These are phyloP conservation scores for Tilletia horrida DNA, from an alignment of 1,284 basidiomycete species.

Conservation along the genomic window DNA sequence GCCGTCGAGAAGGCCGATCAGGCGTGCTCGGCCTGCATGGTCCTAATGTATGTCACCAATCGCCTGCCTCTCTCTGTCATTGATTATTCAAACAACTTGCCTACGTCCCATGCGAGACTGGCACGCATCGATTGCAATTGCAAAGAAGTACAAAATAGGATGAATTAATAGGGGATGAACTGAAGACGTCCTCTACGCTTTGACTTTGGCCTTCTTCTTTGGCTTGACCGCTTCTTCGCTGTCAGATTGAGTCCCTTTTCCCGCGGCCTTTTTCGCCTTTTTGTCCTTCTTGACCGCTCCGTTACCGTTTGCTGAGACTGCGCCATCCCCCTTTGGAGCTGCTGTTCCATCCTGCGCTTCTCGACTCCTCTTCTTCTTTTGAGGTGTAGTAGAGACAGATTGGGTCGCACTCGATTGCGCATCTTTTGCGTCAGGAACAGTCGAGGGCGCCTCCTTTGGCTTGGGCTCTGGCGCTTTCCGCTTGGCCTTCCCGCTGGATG, in stretches of 20 bases:
- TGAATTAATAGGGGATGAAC: neutral
- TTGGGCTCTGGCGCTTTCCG: too few relatives aligned
- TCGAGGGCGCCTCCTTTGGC: neutral
- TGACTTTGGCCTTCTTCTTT: constrained; percentile 7
- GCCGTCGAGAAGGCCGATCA: too few relatives aligned
- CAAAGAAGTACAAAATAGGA: constrained; percentile 1
- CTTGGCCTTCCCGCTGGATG: neutral
- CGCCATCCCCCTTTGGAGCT: neutral
- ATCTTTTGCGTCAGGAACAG: too few relatives aligned
- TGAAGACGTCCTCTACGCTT: neutral
- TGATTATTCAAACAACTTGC: too few relatives aligned
- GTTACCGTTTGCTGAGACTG: neutral
- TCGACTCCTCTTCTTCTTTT: neutral
- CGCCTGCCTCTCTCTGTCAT: too few relatives aligned
- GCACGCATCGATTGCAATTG: too few relatives aligned
- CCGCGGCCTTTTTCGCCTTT: constrained; percentile 7
- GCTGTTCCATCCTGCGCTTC: neutral
- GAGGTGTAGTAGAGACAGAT: too few relatives aligned
- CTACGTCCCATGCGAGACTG: too few relatives aligned
- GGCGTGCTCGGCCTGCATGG: too few relatives aligned
- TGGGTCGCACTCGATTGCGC: too few relatives aligned
- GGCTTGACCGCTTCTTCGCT: too few relatives aligned
- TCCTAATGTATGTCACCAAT: too few relatives aligned
- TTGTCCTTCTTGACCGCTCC: neutral
- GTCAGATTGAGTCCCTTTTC: neutral